phyloP scores from a whole-genome alignment of 164 flowering plant species.

The Umbellularia californica region DNA sequence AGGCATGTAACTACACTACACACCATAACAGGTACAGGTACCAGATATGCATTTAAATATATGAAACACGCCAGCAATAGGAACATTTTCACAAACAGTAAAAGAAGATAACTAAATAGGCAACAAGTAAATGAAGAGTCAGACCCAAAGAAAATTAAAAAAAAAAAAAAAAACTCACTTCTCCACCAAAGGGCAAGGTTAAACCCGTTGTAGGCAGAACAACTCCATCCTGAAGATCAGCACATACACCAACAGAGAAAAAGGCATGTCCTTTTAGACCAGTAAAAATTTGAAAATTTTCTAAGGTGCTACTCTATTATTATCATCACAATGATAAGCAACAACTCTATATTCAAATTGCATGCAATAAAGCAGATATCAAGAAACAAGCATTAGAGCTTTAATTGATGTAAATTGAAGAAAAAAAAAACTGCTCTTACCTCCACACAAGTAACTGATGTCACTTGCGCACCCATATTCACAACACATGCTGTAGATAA shows the following conservation, averaged over 20 bases:
- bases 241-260: neutral
- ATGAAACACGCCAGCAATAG: neutral
- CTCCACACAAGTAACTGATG: constrained; percentile 90
- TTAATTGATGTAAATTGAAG: no score
- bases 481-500: constrained; percentile 95
- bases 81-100: neutral
- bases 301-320: neutral
- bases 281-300: no score
- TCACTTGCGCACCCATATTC: constrained; percentile 89
- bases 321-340: neutral
- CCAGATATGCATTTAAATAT: neutral
- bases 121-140: neutral
- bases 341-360: no score
- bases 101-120: neutral
- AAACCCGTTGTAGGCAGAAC: constrained; percentile 76
- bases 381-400: neutral
- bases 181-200: constrained; percentile 89
- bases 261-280: neutral
- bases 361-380: no score
- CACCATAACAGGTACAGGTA: no score
- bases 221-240: constrained; percentile 80
- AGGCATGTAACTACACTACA: neutral
- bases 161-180: constrained; percentile 38
- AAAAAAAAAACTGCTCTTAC: constrained; percentile 25
- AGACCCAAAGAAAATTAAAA: no score